Conservation (phyloP, 768 basidiomycete genomes). For the Tricholoma sp. region DNA sequence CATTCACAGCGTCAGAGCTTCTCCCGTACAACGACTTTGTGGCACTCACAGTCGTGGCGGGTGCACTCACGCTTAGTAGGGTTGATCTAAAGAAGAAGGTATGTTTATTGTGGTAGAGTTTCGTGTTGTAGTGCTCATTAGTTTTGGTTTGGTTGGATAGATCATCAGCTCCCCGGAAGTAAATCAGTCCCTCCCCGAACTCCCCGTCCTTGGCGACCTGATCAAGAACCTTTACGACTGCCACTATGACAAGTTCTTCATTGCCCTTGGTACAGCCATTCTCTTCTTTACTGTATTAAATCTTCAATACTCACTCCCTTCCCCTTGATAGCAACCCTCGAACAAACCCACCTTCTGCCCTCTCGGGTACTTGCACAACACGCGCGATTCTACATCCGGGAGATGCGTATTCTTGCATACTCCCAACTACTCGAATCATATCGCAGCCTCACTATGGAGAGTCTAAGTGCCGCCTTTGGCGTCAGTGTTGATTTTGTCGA, state of each 20-base stretch:
- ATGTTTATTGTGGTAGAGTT: neutral
- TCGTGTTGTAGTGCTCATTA: conserved; percentile 2
- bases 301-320: neutral
- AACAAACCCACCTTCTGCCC: conserved; percentile 82
- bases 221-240: conserved; percentile 88
- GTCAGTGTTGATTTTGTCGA: conserved; percentile 87
- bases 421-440: conserved; percentile 90
- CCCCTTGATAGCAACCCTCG: conserved; percentile 63
- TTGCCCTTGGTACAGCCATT: conserved; percentile 63
- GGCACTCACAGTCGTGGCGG: conserved; percentile 75
- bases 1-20: conserved; percentile 91
- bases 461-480: conserved; percentile 82
- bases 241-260: conserved; percentile 93
- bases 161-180: conserved; percentile 87
- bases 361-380: conserved; percentile 85
- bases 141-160: conserved; percentile 29
- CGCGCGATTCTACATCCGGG: conserved; percentile 85
- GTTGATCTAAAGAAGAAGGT: conserved; percentile 93
- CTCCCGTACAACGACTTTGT: conserved; percentile 89
- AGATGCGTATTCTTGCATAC: conserved; percentile 95
- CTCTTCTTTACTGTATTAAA: neutral
- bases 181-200: conserved; percentile 73
- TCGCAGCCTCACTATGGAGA: conserved; percentile 82
- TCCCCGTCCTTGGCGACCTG: conserved; percentile 78
- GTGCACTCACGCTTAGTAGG: conserved; percentile 68